Base-by-base conservation (phyloP, 2,329 filamentous ascomycete species). In the Metarhizium sp. region DNA sequence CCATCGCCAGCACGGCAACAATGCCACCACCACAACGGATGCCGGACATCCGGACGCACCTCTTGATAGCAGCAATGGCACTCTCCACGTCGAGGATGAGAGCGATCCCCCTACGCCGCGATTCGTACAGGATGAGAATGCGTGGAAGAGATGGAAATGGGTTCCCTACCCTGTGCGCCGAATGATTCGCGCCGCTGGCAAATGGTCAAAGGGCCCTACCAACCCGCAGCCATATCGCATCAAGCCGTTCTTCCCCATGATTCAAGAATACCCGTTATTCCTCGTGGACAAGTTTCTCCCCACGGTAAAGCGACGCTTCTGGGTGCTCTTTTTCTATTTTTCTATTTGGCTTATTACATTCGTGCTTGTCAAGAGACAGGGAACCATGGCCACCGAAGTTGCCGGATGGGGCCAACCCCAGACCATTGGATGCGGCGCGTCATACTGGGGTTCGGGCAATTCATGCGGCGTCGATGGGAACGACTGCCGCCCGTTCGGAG, bases 391-490 rank as follows among this genome's bases (percentile, higher is more conserved):
- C 2, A 76, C 80, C 29, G 82, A 87, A 59, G 80, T 92, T 54
- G 78, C 78, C 14, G 84, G 80, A 50, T 88, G 86, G 73, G 88
- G 87, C 16, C 75, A 73, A 49, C 87, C 88, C 0, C 75, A 79
- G 54, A 76, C 78, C 53, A 81, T 92, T 47, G 75, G 81, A 34
- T 94, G 89, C 67, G 81, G 79, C 13, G 77, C 80, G 54, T 79
- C 84, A 14, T 89, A 88, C 65, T 94, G 88, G 87, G 78, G 74
- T 8, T 67, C 82, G 42, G 85, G 83, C 38, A 92, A 91, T 64
- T 73, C 73, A 13, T 94, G 89, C 67, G 88, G 88, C 0, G 64
- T 92, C 14, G 84, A 92, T 61, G 89, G 89, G 6, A 82, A 84
- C 58, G 75, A 82, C 52, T 94, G 89, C 64, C 81, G 88, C 8